Percentiles rank a stretch among this genome's conserved stretches.
Evolutionary conservation across 805 yeast genomes (phyloP).

Genomic region (Candida parachauliodes): DNA sequence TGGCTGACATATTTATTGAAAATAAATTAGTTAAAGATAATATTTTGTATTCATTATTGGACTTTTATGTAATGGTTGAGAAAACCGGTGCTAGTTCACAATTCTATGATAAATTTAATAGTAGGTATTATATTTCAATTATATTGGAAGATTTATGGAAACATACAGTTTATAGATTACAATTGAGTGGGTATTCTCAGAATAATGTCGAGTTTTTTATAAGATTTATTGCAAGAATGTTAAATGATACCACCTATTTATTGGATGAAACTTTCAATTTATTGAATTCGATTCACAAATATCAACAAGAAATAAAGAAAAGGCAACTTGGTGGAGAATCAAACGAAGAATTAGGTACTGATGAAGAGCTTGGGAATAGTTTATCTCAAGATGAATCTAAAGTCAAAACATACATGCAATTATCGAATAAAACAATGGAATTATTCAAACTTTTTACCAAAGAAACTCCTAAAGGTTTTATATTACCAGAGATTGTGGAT

Average conservation of each 20-base stretch:
- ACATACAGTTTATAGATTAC: constrained; percentile 61
- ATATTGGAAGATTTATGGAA: constrained; percentile 84
- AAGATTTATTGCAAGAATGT: constrained; percentile 88
- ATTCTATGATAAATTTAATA: constrained; percentile 92
- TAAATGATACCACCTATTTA: constrained; percentile 89
- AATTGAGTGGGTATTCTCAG: constrained; percentile 64
- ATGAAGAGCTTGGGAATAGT: constrained; percentile 57
- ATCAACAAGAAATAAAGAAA: constrained; percentile 60
- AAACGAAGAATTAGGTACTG: constrained; percentile 46
- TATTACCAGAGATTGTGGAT: constrained; percentile 85
- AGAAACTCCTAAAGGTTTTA: constrained; percentile 83
- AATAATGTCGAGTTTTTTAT: constrained; percentile 80
- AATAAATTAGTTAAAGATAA: constrained; percentile 62
- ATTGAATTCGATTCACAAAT: constrained; percentile 69
- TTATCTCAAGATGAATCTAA: constrained; percentile 64
- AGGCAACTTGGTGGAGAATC: constrained; percentile 37
- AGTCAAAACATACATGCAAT: constrained; percentile 77
- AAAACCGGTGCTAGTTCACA: constrained; percentile 94
- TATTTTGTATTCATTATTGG: constrained; percentile 77
- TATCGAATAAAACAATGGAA: constrained; percentile 78
- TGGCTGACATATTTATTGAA: constrained; percentile 61
- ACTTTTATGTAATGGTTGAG: constrained; percentile 91
- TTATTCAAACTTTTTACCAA: constrained; percentile 78
- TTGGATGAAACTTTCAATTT: constrained; percentile 87
- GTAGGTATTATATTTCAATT: constrained; percentile 80